These are phyloP conservation scores for Saccharomyces jurei DNA, from an alignment of 805 yeast species.

Conservation along the genomic window DNA sequence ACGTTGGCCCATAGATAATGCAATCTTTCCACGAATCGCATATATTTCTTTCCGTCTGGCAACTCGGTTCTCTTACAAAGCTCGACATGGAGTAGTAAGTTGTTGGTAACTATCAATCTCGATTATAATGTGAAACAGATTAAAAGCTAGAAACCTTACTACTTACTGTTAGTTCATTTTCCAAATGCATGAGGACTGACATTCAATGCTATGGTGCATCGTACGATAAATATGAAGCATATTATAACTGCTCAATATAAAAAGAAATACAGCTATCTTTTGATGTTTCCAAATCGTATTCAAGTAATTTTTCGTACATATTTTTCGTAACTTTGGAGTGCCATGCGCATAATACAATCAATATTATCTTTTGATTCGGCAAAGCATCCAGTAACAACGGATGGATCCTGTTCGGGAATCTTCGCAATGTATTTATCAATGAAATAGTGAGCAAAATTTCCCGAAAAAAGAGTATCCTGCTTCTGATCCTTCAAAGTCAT, in stretches of 20 bases:
- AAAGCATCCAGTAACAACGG: conserved; percentile 26
- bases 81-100: conserved; percentile 67
- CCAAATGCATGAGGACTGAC: conserved; percentile 78
- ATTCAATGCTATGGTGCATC: conserved; percentile 86
- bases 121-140: no score
- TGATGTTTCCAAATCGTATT: conserved; percentile 56
- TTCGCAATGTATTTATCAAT: no score
- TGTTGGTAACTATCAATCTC: conserved; percentile 73
- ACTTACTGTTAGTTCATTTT: conserved; percentile 71
- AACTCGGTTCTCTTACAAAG: conserved; percentile 71
- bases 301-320: conserved; percentile 51
- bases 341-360: conserved; percentile 31
- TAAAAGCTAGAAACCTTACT: neutral
- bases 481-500: no score
- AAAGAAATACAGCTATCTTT: conserved; percentile 59
- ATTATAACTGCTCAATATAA: conserved; percentile 92
- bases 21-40: conserved; percentile 46
- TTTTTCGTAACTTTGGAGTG: conserved; percentile 34
- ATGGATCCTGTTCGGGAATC: no score
- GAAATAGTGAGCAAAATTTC: no score
- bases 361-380: conserved; percentile 55
- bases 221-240: conserved; percentile 80
- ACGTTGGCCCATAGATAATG: conserved; percentile 62
- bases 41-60: conserved; percentile 67
- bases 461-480: no score